Percentiles rank a stretch among this genome's conserved stretches.
Conservation (phyloP, 2,329 filamentous ascomycete species). For the Penicillium sp. region DNA sequence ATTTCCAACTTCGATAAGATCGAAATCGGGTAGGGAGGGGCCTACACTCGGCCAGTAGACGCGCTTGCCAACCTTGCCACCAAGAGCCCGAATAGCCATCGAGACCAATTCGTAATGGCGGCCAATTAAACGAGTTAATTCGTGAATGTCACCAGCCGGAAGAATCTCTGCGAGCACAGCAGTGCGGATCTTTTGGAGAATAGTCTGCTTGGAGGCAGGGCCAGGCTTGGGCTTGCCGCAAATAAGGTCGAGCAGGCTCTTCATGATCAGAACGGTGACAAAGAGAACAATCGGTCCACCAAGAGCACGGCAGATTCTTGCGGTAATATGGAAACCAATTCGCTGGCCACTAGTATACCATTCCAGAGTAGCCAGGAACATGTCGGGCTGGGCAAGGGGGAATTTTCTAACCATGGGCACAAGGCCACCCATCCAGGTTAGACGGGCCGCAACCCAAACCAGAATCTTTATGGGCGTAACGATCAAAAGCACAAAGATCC, state of each 20-base stretch:
- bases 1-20: constrained; percentile 60
- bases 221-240: constrained; percentile 24
- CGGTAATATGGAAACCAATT: constrained; percentile 23
- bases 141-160: constrained; percentile 50
- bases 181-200: constrained; percentile 20
- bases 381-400: constrained; percentile 11
- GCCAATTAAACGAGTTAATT: constrained; percentile 57
- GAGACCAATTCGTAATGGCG: constrained; percentile 62
- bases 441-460: constrained; percentile 48
- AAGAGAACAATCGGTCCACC: constrained; percentile 22
- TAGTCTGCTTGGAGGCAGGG: constrained; percentile 20
- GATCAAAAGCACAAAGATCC: constrained; percentile 48
- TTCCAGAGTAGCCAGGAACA: constrained; percentile 20
- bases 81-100: constrained; percentile 54
- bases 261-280: constrained; percentile 13
- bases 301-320: constrained; percentile 21
- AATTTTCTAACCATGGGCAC: constrained; percentile 23
- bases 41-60: constrained; percentile 65
- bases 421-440: constrained; percentile 48
- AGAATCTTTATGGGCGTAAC: constrained; percentile 50
- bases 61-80: constrained; percentile 55
- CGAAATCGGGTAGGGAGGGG: constrained; percentile 58
- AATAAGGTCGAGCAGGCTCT: constrained; percentile 17
- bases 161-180: constrained; percentile 39
- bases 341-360: constrained; percentile 22